Percentiles rank a stretch among this genome's conserved stretches.
Conservation (phyloP, 208 protist species). For the Leishmania lainsoni region DNA sequence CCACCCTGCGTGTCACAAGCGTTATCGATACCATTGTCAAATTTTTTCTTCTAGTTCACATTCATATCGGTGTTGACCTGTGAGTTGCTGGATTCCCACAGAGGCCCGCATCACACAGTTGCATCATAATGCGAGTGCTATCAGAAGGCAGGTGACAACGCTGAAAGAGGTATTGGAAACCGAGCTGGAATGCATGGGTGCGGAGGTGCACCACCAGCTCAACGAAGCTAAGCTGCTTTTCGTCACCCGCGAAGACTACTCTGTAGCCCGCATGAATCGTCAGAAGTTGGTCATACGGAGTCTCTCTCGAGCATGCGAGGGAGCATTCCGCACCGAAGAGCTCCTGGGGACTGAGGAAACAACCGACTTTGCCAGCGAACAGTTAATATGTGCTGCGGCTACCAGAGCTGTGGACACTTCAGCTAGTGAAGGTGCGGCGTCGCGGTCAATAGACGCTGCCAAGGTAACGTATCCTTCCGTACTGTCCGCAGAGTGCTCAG, state of each 20-base stretch:
- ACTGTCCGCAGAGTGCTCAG: neutral
- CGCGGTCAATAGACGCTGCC: neutral
- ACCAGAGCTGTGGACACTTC: neutral
- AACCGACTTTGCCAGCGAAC: neutral
- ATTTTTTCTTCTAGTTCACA: neutral
- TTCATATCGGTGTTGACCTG: neutral
- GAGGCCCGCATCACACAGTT: conserved; percentile 22
- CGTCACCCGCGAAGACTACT: conserved; percentile 1
- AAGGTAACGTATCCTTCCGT: neutral
- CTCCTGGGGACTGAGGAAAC: neutral
- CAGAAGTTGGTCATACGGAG: conserved; percentile 6
- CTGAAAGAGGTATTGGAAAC: conserved; percentile 13
- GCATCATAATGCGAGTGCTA: conserved; percentile 10
- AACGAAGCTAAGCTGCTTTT: conserved; percentile 16
- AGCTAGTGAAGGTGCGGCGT: neutral
- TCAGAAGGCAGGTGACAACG: conserved; percentile 14
- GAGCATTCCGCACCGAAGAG: conserved; percentile 10
- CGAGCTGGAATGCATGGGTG: conserved; percentile 12
- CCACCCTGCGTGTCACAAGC: neutral
- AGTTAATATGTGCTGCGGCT: neutral
- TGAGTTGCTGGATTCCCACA: conserved; percentile 3
- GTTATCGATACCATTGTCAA: neutral
- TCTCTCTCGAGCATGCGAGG: conserved; percentile 6
- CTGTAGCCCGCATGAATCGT: conserved; percentile 2
- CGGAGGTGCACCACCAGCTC: conserved; percentile 12